A percentile compares a stretch with the other conserved stretches of the same genome.
Evolutionary conservation across 129 eudicot species (phyloP).

Genomic region (Tagetes erecta): DNA sequence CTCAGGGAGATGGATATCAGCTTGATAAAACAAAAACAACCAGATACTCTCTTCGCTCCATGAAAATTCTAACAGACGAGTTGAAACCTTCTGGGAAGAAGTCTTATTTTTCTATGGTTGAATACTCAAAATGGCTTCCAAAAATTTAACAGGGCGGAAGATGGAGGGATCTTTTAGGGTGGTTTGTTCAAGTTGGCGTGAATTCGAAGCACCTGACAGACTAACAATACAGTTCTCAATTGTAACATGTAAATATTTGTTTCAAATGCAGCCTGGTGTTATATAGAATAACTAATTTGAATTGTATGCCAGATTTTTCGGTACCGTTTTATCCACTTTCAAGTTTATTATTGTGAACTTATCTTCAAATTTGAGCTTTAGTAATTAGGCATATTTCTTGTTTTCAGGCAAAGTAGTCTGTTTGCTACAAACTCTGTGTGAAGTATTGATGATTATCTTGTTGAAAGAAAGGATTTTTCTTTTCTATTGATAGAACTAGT

Average conservation of each 20-base stretch:
- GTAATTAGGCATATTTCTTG: neutral
- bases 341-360: neutral
- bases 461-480: neutral
- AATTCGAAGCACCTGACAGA: neutral
- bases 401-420: neutral
- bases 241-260: conserved; percentile 6
- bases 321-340: neutral
- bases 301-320: neutral
- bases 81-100: neutral
- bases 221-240: neutral
- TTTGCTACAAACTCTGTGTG: neutral
- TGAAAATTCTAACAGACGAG: neutral
- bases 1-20: conserved; percentile 9
- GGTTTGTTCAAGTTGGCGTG: neutral
- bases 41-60: neutral
- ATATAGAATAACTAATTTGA: neutral
- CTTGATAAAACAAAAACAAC: neutral
- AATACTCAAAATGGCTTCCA: neutral
- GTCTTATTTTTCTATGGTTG: neutral
- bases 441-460: neutral
- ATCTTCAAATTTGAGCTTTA: neutral
- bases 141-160: neutral
- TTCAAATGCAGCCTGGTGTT: neutral
- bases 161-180: neutral
- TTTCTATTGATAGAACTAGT: neutral